Percentiles rank a stretch among this genome's conserved stretches.
Evolutionary conservation across 192 early-diverging fungal species (phyloP).

Genomic region (Coemansia asiatica): DNA sequence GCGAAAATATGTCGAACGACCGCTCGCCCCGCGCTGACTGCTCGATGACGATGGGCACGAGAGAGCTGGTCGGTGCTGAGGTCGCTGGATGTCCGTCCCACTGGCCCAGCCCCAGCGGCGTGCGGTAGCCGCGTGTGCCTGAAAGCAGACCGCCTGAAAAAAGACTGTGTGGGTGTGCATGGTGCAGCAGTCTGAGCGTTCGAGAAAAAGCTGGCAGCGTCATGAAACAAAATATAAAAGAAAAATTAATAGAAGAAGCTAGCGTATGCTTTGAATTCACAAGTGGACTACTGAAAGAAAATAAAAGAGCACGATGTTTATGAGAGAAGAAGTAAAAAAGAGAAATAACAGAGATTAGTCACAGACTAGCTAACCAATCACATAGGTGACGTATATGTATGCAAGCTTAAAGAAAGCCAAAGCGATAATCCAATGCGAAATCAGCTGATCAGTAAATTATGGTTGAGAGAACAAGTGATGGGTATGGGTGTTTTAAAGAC

Average conservation of each 20-base stretch:
- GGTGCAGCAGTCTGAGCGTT: background rate
- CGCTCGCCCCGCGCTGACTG: conserved; percentile 82
- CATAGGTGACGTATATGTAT: too few species aligned
- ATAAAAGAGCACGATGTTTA: background rate
- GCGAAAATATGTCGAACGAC: conserved; percentile 97
- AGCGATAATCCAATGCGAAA: too few species aligned
- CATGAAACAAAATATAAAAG: background rate
- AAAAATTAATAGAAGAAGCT: background rate
- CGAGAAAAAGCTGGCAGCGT: background rate
- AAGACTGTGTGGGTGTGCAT: too few species aligned
- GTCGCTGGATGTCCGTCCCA: conserved; percentile 27
- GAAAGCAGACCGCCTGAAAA: background rate
- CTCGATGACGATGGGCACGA: conserved; percentile 56
- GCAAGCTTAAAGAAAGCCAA: too few species aligned
- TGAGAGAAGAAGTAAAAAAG: background rate
- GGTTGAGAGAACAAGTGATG: too few species aligned
- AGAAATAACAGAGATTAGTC: too few species aligned
- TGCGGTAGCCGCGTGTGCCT: conserved; percentile 15
- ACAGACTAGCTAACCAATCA: too few species aligned
- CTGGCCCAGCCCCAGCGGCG: conserved; percentile 27
- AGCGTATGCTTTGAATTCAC: background rate
- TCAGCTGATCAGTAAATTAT: too few species aligned
- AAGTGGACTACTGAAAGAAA: background rate
- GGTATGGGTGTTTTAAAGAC: too few species aligned
- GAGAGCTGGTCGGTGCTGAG: conserved; percentile 24